Conservation (phyloP, 768 basidiomycete genomes). For the Tephrocybe sp. region DNA sequence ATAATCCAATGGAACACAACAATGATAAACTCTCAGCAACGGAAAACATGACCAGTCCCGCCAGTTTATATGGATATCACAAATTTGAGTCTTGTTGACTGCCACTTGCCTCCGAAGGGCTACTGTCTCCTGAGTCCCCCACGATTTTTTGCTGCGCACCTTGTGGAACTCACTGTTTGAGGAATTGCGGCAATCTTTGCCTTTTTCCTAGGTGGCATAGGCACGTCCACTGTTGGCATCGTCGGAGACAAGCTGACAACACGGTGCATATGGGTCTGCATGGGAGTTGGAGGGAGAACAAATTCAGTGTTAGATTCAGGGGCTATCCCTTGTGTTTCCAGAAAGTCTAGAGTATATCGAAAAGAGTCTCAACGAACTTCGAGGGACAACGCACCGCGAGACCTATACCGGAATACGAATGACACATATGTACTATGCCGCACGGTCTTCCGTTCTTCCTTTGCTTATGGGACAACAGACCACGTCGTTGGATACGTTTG, state of each 20-base stretch:
- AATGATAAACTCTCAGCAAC: too few species aligned
- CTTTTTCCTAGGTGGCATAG: conserved; percentile 22
- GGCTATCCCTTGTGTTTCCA: conserved; percentile 51
- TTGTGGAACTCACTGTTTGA: conserved; percentile 9
- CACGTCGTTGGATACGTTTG: conserved; percentile 45
- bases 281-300: conserved; percentile 17
- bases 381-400: conserved; percentile 37
- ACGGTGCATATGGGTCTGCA: conserved; percentile 28
- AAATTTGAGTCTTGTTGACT: conserved; percentile 9
- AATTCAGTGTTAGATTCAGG: conserved; percentile 25
- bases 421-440: conserved; percentile 53
- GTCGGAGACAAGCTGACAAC: conserved; percentile 38
- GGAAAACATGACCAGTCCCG: not conserved
- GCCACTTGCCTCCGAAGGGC: conserved; percentile 1
- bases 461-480: conserved; percentile 47
- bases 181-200: conserved; percentile 14
- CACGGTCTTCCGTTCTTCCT: conserved; percentile 20
- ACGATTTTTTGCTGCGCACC: too few species aligned
- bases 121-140: conserved; percentile 8
- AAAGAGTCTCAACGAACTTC: not conserved
- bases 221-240: conserved; percentile 11
- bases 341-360: conserved; percentile 35
- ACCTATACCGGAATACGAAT: conserved; percentile 66
- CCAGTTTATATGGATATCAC: not conserved
- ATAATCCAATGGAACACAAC: not conserved